Evolutionary conservation across 2,329 filamentous ascomycete species (phyloP).

Genomic region (Tolypocladium tropicale): DNA sequence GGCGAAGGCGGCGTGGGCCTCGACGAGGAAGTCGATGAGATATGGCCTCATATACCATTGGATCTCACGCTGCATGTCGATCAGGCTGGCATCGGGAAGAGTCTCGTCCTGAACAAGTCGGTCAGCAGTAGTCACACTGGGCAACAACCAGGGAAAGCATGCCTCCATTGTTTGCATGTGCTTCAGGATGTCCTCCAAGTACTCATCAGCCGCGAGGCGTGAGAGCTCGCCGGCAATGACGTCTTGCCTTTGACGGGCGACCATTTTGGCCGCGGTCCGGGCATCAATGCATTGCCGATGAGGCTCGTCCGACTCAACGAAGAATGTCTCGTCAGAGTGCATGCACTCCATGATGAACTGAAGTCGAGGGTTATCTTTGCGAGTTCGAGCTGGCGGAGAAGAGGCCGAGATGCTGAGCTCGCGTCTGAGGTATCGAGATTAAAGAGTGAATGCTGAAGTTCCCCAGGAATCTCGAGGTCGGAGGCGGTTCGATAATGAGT

Average conservation of each 20-base stretch:
- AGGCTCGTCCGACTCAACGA: constrained; percentile 45
- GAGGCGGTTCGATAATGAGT: constrained; percentile 30
- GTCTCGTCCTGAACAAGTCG: constrained; percentile 54
- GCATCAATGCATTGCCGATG: constrained; percentile 49
- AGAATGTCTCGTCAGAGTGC: constrained; percentile 36
- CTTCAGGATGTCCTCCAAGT: constrained; percentile 85
- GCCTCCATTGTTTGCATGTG: constrained; percentile 96
- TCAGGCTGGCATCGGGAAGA: constrained; percentile 89
- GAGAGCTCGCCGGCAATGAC: constrained; percentile 85
- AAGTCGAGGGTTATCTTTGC: constrained; percentile 5
- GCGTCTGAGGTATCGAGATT: constrained; percentile 13
- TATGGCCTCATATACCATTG: constrained; percentile 99
- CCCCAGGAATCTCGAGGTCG: constrained; percentile 40
- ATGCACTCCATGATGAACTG: constrained; percentile 35
- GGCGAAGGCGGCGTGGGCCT: constrained; percentile 91
- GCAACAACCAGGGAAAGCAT: constrained; percentile 13
- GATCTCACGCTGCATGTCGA: constrained; percentile 98
- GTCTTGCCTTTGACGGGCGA: constrained; percentile 76
- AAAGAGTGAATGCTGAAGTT: constrained; percentile 39
- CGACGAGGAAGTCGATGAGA: constrained; percentile 93
- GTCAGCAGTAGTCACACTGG: constrained; percentile 12
- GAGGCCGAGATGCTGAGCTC: constrained; percentile 4
- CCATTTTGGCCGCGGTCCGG: constrained; percentile 66
- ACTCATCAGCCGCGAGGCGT: constrained; percentile 74
- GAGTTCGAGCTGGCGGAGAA: constrained; percentile 1